A percentile compares a stretch with the other conserved stretches of the same genome.
phyloP scores from a whole-genome alignment of 139 green algal genomes.

The Pseudopediastrum boryanum region DNA sequence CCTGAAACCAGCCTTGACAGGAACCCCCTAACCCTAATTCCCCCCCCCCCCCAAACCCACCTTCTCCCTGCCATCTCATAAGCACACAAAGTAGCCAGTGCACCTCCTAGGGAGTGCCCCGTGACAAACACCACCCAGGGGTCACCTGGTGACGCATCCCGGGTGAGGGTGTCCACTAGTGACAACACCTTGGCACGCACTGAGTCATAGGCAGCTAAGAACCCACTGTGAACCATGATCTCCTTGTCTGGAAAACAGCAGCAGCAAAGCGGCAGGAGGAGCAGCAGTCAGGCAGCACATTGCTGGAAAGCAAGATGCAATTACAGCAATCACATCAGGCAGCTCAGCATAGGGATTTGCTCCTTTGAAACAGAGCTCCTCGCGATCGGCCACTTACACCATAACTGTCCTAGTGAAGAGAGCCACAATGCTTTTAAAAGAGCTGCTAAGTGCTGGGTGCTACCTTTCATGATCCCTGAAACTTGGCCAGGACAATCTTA shows the following conservation, averaged over 20 bases:
- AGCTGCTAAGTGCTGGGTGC: no score
- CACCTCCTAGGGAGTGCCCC: constrained; percentile 86
- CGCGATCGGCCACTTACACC: no score
- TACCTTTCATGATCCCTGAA: no score
- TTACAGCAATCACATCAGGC: background rate
- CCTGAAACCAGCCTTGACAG: background rate
- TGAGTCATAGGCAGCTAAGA: constrained; percentile 63
- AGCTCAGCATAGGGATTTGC: no score
- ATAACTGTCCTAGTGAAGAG: no score
- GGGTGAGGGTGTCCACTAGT: constrained; percentile 56
- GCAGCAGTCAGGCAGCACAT: background rate
- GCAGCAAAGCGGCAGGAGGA: constrained; percentile 4
- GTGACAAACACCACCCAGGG: constrained; percentile 63
- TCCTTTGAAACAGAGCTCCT: no score
- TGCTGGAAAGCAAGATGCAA: background rate
- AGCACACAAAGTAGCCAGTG: constrained; percentile 81
- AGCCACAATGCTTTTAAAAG: no score
- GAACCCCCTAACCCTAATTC: background rate
- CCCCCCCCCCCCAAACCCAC: constrained; percentile 26
- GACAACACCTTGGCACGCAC: constrained; percentile 51
- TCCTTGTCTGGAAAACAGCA: constrained; percentile 34
- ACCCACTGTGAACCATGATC: constrained; percentile 63
- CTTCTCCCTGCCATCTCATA: constrained; percentile 68
- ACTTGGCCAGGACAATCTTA: no score
- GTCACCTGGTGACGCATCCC: background rate